Evolutionary conservation across 225 moss, liverwort and hornwort species (phyloP).

Genomic region (Physcomitrellopsis africana): DNA sequence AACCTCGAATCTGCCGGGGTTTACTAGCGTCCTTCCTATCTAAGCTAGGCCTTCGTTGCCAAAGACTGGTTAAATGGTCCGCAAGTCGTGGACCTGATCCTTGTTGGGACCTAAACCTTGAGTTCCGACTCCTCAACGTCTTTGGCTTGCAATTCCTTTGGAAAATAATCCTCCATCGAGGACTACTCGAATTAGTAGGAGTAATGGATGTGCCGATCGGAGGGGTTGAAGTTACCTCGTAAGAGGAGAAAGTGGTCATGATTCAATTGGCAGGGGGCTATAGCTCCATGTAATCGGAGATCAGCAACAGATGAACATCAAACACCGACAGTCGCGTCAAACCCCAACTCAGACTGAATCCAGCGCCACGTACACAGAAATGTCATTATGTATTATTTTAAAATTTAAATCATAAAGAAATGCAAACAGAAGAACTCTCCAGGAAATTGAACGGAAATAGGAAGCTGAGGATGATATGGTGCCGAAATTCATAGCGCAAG

Average conservation of each 20-base stretch:
- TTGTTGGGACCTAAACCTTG: slow-evolving; percentile 13
- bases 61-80: slow-evolving; percentile 16
- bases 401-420: too few species aligned
- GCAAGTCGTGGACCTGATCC: slow-evolving; percentile 17
- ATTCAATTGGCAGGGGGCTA: neutral
- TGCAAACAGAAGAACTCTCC: neutral
- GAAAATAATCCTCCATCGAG: slow-evolving; percentile 33
- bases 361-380: slow-evolving; percentile 11
- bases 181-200: slow-evolving; percentile 9
- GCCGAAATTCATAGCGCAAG: neutral
- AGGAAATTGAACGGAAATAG: neutral
- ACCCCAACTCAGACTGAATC: slow-evolving; percentile 3
- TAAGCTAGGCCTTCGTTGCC: slow-evolving; percentile 6
- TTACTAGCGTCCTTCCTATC: slow-evolving; percentile 8
- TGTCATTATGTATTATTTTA: neutral
- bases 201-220: slow-evolving; percentile 27
- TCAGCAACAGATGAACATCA: slow-evolving; percentile 12
- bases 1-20: slow-evolving; percentile 18
- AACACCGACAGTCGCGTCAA: slow-evolving; percentile 28
- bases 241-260: slow-evolving; percentile 39
- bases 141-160: slow-evolving; percentile 35
- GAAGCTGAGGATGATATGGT: neutral
- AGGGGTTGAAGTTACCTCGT: slow-evolving; percentile 41
- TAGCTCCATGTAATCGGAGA: slow-evolving; percentile 6
- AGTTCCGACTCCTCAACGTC: slow-evolving; percentile 17